Evolutionary conservation across 352 stramenopile genomes (phyloP).

Genomic region (Phytophthora tubulina): DNA sequence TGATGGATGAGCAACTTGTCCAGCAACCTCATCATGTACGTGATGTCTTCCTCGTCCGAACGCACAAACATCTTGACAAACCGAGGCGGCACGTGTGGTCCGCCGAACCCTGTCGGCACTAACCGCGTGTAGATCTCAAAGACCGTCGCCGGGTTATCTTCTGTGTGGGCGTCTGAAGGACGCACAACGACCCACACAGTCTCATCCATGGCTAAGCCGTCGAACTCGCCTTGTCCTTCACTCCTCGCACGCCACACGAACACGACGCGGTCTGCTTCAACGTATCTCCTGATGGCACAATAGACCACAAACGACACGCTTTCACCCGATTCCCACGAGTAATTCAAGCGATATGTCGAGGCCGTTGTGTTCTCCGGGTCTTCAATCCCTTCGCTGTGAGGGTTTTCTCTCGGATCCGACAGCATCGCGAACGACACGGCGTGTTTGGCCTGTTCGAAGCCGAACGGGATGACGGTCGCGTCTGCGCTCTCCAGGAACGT

Average conservation of each 20-base stretch:
- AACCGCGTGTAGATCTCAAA: constrained; percentile 38
- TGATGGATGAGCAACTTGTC: constrained; percentile 34
- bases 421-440: constrained; percentile 31
- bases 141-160: constrained; percentile 27
- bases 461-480: constrained; percentile 30
- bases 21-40: constrained; percentile 37
- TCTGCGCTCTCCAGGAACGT: constrained; percentile 38
- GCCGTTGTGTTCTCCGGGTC: constrained; percentile 30
- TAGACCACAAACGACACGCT: constrained; percentile 31
- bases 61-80: constrained; percentile 41
- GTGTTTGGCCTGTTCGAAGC: constrained; percentile 28
- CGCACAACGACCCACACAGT: constrained; percentile 57
- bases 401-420: constrained; percentile 31
- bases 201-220: constrained; percentile 59
- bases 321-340: constrained; percentile 37
- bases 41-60: constrained; percentile 40
- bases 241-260: constrained; percentile 59
- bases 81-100: constrained; percentile 23
- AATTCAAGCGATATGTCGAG: constrained; percentile 31
- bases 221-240: constrained; percentile 50
- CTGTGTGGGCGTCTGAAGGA: constrained; percentile 17
- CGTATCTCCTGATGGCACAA: constrained; percentile 54
- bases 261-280: constrained; percentile 54
- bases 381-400: constrained; percentile 27
- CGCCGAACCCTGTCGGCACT: constrained; percentile 34